Evolutionary conservation across 441 rosid species (phyloP).

Genomic region (Cnidoscolus chayamansa): DNA sequence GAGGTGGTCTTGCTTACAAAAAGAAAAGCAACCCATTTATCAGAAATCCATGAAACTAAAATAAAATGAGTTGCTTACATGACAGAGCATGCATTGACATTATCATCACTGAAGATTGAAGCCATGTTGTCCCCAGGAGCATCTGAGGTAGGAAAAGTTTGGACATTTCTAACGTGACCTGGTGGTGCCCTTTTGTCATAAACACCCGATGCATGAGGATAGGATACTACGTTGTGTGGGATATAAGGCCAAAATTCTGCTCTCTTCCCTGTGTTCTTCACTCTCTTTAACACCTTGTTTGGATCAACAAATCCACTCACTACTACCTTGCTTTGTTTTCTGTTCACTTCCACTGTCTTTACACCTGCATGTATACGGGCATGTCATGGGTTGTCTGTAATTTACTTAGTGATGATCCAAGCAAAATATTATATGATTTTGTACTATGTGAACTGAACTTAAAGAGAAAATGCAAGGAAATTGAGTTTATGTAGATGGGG

Average conservation of each 20-base stretch:
- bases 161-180: conserved; percentile 66
- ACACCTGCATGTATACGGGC: conserved; percentile 38
- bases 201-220: conserved; percentile 63
- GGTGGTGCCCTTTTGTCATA: conserved; percentile 87
- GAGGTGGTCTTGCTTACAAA: background rate
- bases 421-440: too few relatives aligned
- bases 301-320: conserved; percentile 80
- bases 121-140: conserved; percentile 59
- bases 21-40: conserved; percentile 7
- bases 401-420: too few relatives aligned
- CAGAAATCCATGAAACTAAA: background rate
- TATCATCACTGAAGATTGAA: conserved; percentile 82
- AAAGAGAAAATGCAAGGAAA: too few relatives aligned
- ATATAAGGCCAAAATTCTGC: conserved; percentile 96
- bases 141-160: conserved; percentile 56
- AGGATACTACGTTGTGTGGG: conserved; percentile 67
- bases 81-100: conserved; percentile 81
- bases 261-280: conserved; percentile 76
- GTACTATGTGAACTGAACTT: too few relatives aligned
- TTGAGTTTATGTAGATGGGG: too few relatives aligned
- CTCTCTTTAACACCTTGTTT: conserved; percentile 78
- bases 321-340: conserved; percentile 64
- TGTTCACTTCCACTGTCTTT: conserved; percentile 64
- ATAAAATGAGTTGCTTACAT: conserved; percentile 39
- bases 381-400: too few relatives aligned